These are phyloP conservation scores for Gossypium anomalum DNA, from an alignment of 345 rosid species.

Conservation along the genomic window DNA sequence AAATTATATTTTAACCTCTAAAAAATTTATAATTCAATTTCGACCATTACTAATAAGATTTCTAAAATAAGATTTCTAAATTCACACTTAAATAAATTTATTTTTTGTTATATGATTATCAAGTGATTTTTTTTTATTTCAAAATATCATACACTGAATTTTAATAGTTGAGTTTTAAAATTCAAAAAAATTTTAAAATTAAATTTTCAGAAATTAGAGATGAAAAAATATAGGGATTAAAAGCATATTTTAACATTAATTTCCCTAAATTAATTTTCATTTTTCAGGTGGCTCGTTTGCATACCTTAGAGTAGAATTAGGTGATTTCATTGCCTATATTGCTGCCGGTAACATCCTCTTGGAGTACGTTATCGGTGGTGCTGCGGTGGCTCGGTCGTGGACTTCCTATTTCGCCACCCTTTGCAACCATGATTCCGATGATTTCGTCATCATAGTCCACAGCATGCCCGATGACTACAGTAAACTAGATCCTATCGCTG, in stretches of 20 bases:
- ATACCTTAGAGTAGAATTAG: slow-evolving; percentile 79
- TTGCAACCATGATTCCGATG: slow-evolving; percentile 57
- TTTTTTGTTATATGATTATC: no score
- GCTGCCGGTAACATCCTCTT: slow-evolving; percentile 86
- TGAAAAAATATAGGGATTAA: no score
- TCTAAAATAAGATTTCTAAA: no score
- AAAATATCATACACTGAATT: no score
- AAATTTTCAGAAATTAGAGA: no score
- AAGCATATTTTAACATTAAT: no score
- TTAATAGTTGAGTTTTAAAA: no score
- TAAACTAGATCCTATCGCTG: slow-evolving; percentile 74
- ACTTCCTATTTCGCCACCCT: slow-evolving; percentile 88
- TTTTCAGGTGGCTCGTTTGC: slow-evolving; percentile 81
- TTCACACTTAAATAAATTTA: no score
- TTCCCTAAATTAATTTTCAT: not conserved
- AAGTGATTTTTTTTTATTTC: no score
- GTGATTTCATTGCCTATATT: slow-evolving; percentile 85
- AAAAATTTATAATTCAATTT: no score
- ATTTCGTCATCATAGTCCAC: slow-evolving; percentile 51
- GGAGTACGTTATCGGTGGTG: slow-evolving; percentile 64
- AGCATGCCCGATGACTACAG: slow-evolving; percentile 46
- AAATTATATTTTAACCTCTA: no score
- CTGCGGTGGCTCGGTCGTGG: slow-evolving; percentile 81
- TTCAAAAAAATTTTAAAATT: no score
- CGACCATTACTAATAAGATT: fast-evolving